phyloP scores from a whole-genome alignment of 2,329 filamentous ascomycete species.

The Chaetomium olivaceum region DNA sequence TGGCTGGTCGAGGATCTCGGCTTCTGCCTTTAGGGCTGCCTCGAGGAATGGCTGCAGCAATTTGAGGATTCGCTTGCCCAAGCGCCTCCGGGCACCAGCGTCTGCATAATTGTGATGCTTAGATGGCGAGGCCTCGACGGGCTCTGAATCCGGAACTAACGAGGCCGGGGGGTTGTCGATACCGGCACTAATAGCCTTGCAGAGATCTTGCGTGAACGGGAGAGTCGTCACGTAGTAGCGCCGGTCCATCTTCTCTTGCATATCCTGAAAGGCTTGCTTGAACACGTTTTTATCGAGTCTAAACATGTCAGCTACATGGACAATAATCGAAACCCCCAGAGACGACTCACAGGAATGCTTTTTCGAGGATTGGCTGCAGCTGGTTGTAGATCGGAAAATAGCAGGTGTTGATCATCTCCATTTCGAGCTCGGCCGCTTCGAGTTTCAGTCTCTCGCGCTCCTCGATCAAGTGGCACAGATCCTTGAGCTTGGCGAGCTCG shows the following conservation, averaged over 20 bases:
- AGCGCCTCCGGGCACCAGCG: conserved; percentile 75
- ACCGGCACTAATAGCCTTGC: conserved; percentile 53
- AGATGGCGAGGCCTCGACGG: conserved; percentile 49
- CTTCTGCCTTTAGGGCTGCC: conserved; percentile 73
- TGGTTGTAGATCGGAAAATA: conserved; percentile 87
- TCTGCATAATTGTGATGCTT: conserved; percentile 61
- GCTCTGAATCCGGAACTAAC: conserved; percentile 37
- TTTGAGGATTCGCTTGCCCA: conserved; percentile 89
- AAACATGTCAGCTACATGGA: conserved; percentile 40
- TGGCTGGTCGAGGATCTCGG: conserved; percentile 72
- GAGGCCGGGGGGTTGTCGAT: conserved; percentile 48
- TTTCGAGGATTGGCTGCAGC: conserved; percentile 75
- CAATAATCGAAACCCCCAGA: conserved; percentile 31
- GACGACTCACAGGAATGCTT: conserved; percentile 72
- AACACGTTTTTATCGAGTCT: conserved; percentile 68
- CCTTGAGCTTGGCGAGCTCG: conserved; percentile 75
- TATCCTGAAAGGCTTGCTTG: conserved; percentile 49
- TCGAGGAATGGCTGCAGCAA: conserved; percentile 77
- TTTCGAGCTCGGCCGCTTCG: conserved; percentile 72
- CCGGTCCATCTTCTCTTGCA: conserved; percentile 55
- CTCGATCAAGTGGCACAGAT: conserved; percentile 69
- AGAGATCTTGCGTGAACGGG: conserved; percentile 58
- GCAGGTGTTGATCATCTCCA: conserved; percentile 78
- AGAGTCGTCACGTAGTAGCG: conserved; percentile 61
- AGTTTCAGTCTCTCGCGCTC: conserved; percentile 77